Base-by-base conservation (phyloP, 2,329 filamentous ascomycete species). In the Pyricularia pennisetigena region DNA sequence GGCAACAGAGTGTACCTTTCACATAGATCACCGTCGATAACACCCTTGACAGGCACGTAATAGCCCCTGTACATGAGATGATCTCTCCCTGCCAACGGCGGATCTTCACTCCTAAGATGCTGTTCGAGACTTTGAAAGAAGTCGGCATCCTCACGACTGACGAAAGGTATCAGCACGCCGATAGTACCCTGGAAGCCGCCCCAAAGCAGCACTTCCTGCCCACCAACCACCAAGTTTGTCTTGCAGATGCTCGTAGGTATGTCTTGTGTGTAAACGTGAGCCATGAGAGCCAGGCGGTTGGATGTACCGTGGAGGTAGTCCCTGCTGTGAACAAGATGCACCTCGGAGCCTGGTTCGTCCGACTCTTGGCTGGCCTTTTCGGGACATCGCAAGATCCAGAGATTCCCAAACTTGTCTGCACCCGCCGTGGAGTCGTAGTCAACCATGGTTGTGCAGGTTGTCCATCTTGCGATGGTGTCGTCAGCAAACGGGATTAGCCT, bases 351-450 rank as follows among this genome's bases (percentile, higher is more conserved):
- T 70, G 97, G 92, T 77, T 97, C 95, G 74, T 99, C 95, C 0
- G 93, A 91, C 76, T 96, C 92, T 72, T 93, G 90, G 54, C 92
- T 97, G 8, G 90, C 89, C 77, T 97, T 95, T 70, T 89, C 83
- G 0, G 94, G 93, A 74, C 92, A 95, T 65, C 95, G 90, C 32
- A 99, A 84, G 63, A 99, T 86, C 89, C 93, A 99, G 20, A 99
- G 80, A 74, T 99, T 99, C 70, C 95, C 96, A 72, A 99, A 99
- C 76, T 97, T 98, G 81, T 99, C 95, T 49, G 94, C 94, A 49
- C 94, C 95, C 2, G 93, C 94, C 28, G 92, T 88, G 0, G 95
- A 97, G 77, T 99, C 95, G 78, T 99, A 99, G 79, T 99, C 95
- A 1, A 98, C 89, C 93, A 99, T 97, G 2, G 93, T 86, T 0